Evolutionary conservation across 345 rosid species (phyloP).

Genomic region (Pseudoturritis turrita): DNA sequence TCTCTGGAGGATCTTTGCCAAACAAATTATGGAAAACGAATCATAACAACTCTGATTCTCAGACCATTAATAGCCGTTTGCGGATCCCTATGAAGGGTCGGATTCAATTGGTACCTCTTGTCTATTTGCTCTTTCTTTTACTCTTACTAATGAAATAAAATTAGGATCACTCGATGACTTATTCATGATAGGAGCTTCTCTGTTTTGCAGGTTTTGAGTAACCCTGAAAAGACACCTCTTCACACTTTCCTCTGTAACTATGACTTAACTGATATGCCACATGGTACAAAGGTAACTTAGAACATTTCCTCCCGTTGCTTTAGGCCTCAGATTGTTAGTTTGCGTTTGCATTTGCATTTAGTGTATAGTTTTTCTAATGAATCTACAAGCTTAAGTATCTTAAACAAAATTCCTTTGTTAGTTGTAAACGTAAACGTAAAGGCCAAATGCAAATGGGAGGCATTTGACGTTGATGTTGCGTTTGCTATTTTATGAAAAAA

Average conservation of each 20-base stretch:
- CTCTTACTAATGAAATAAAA: background rate
- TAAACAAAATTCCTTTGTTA: too few relatives aligned
- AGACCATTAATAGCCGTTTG: conserved; percentile 46
- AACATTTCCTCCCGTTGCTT: background rate
- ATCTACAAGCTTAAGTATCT: too few relatives aligned
- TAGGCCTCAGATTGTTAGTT: background rate
- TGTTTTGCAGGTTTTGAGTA: conserved; percentile 68
- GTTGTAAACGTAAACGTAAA: too few relatives aligned
- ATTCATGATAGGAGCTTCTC: background rate
- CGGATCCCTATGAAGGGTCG: conserved; percentile 90
- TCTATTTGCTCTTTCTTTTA: background rate
- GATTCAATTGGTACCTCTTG: conserved; percentile 58
- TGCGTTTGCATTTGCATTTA: background rate
- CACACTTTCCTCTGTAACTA: conserved; percentile 90
- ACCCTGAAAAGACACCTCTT: conserved; percentile 90
- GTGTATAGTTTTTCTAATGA: background rate
- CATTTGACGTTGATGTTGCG: background rate
- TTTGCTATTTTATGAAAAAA: too few relatives aligned
- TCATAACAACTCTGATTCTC: conserved; percentile 51
- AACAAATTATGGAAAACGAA: conserved; percentile 45
- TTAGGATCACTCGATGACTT: background rate
- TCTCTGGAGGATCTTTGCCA: conserved; percentile 45
- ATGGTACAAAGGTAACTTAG: conserved; percentile 41
- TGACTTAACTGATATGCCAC: conserved; percentile 89
- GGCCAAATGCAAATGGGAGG: too few relatives aligned